Conservation (phyloP, 78 protist species). For the Dictyostelium purpureum region DNA sequence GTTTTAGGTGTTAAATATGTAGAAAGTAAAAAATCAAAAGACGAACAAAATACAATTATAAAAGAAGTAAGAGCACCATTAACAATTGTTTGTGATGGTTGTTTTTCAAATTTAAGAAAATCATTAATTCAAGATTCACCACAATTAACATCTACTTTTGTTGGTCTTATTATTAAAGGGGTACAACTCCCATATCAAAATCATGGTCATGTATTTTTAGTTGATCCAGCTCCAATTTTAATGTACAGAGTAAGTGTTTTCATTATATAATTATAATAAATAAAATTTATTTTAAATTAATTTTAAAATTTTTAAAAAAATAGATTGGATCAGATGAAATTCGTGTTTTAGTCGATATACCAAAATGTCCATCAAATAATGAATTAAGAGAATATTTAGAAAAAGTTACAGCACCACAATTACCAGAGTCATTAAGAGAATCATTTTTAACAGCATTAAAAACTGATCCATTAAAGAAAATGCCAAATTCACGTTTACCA, state of each 20-base stretch:
- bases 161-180: slow-evolving; percentile 22
- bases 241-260: slow-evolving; percentile 43
- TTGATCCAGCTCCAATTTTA: slow-evolving; percentile 81
- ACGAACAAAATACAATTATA: not conserved
- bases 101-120: slow-evolving; percentile 67
- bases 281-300: not conserved
- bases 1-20: slow-evolving; percentile 51
- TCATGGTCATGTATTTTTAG: slow-evolving; percentile 79
- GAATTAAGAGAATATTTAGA: slow-evolving; percentile 15
- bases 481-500: slow-evolving; percentile 85
- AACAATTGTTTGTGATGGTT: slow-evolving; percentile 85
- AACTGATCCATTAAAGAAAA: slow-evolving; percentile 39
- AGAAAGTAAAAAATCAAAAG: not conserved
- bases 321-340: slow-evolving; percentile 83
- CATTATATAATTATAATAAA: not conserved
- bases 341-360: slow-evolving; percentile 86
- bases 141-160: slow-evolving; percentile 43
- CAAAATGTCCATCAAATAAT: slow-evolving; percentile 53
- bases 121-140: not conserved
- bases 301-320: not conserved
- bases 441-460: slow-evolving; percentile 33
- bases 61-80: slow-evolving; percentile 66
- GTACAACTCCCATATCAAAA: slow-evolving; percentile 52
- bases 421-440: slow-evolving; percentile 51
- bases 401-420: slow-evolving; percentile 59